These are phyloP conservation scores for Neurospora tetraspora DNA, from an alignment of 495 filamentous ascomycete genomes.

Conservation along the genomic window DNA sequence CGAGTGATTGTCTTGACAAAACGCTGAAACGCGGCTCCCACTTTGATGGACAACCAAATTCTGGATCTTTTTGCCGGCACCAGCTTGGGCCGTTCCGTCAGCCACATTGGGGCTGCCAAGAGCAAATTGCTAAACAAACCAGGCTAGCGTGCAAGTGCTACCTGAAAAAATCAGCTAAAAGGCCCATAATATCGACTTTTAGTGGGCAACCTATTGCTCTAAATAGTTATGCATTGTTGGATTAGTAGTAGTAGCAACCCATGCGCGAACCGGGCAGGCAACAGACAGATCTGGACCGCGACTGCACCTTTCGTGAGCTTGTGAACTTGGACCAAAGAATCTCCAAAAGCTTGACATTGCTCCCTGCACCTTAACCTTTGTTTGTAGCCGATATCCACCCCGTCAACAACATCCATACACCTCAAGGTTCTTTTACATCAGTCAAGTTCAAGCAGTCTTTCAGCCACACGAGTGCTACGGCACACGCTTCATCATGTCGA, in stretches of 20 bases:
- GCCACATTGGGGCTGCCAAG: not conserved
- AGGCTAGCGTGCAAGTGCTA: not conserved
- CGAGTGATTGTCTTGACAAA: not conserved
- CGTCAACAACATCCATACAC: not conserved
- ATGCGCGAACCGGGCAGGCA: not conserved
- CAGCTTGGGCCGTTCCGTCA: not conserved
- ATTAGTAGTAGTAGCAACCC: not conserved
- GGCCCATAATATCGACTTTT: rapidly evolving
- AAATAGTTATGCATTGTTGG: not conserved
- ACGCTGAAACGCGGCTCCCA: not conserved
- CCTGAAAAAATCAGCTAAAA: not conserved
- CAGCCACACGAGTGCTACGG: not conserved
- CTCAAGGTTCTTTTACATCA: not conserved
- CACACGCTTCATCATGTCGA: conserved; percentile 15
- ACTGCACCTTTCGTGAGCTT: not conserved
- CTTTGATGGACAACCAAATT: not conserved
- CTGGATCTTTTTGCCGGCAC: not conserved
- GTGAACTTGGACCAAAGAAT: not conserved
- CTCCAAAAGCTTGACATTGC: not conserved
- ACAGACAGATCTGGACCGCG: not conserved
- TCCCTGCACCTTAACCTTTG: not conserved
- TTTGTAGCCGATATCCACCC: not conserved
- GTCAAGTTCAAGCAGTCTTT: not conserved
- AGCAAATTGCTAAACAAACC: not conserved
- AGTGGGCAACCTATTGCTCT: not conserved